A percentile compares a stretch with the other conserved stretches of the same genome.
phyloP scores from a whole-genome alignment of 1,139 yeast species.

The Scheffersomyces titani region DNA sequence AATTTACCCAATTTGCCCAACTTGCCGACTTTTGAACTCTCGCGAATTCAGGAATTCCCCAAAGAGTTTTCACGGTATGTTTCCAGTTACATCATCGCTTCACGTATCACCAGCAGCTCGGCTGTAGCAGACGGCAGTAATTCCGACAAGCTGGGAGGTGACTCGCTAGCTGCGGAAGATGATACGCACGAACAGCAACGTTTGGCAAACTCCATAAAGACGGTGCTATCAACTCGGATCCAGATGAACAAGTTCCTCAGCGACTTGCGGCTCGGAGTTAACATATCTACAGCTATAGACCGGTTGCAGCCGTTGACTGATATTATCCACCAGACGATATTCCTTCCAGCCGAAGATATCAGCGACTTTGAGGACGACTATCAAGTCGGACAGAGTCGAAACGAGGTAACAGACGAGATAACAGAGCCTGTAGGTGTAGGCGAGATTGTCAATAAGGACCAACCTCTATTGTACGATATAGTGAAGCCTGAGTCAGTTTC shows the following conservation, averaged over 20 bases:
- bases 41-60: conserved; percentile 26
- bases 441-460: conserved; percentile 46
- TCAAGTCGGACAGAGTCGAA: conserved; percentile 6
- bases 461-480: conserved; percentile 53
- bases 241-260: conserved; percentile 52
- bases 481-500: conserved; percentile 40
- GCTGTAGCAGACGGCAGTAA: conserved; percentile 4
- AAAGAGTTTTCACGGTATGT: conserved; percentile 34
- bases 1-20: conserved; percentile 21
- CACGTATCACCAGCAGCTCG: conserved; percentile 5
- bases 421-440: conserved; percentile 61
- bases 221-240: conserved; percentile 41
- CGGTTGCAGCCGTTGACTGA: conserved; percentile 58
- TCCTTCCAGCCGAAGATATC: conserved; percentile 51
- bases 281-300: conserved; percentile 55
- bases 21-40: conserved; percentile 21
- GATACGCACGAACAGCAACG: conserved; percentile 10
- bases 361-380: conserved; percentile 27
- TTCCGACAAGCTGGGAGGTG: not conserved
- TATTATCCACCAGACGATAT: conserved; percentile 48
- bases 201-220: conserved; percentile 31
- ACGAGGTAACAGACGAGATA: conserved; percentile 14
- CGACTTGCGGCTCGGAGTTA: conserved; percentile 54
- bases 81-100: conserved; percentile 22
- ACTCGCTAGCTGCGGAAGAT: conserved; percentile 2